A percentile compares a stretch with the other conserved stretches of the same genome.
Conservation (phyloP, 345 rosid species). For the Tarenaya hassleriana region DNA sequence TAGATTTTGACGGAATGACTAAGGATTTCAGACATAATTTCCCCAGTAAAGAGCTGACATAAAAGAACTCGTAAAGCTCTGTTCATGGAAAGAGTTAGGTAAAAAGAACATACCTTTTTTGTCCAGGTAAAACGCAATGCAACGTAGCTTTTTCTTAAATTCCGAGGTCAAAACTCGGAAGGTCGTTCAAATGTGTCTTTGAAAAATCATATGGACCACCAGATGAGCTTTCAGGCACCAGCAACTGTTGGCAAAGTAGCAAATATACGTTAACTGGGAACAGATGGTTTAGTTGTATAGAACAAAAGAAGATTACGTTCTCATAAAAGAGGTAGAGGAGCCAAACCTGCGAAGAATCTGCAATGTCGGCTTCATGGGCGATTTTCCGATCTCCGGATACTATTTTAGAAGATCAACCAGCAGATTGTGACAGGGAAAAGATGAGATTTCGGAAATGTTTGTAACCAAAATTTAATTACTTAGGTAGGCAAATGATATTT, state of each 20-base stretch:
- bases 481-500: too few species aligned
- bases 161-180: conserved; percentile 55
- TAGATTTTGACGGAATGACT: conserved; percentile 6
- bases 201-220: conserved; percentile 6
- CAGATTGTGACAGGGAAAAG: not conserved
- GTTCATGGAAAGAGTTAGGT: conserved; percentile 10
- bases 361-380: not conserved
- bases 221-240: conserved; percentile 14
- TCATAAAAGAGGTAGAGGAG: too few species aligned
- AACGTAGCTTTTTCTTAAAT: conserved; percentile 26
- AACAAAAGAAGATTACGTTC: too few species aligned
- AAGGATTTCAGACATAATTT: conserved; percentile 3
- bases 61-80: not conserved
- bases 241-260: conserved; percentile 5
- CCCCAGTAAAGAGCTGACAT: not conserved
- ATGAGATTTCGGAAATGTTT: not conserved
- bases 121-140: not conserved
- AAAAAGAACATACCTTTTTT: conserved; percentile 10
- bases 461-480: not conserved
- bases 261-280: conserved; percentile 4
- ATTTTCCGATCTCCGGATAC: not conserved
- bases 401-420: not conserved
- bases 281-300: conserved; percentile 1
- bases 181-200: conserved; percentile 26
- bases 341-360: not conserved